Evolutionary conservation across 345 rosid species (phyloP), one percentile per base, ranked within the genome.

Genomic region (Pelargonium nanum): DNA sequence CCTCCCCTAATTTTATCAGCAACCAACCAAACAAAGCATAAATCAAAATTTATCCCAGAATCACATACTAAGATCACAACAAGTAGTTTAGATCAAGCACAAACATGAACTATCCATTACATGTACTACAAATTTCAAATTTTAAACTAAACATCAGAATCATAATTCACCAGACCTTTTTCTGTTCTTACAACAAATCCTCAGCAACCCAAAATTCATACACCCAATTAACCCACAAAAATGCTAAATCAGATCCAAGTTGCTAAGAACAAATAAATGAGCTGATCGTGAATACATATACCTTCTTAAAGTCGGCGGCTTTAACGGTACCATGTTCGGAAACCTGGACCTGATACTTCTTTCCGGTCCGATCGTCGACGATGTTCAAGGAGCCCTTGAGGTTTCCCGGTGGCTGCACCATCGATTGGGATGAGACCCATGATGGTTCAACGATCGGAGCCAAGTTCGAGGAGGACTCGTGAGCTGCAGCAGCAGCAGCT

Each of bases 251-350:
- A 53, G 24, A 58, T 12, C 55, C 44, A 20, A 15, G 0, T n/a
- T n/a, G n/a, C n/a, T n/a, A n/a, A 58, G 21, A n/a, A 1, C 12
- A 28, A 19, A 26, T 21, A 4, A 15, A 2, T 12, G 28, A 52
- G 2, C n/a, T n/a, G n/a, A n/a, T n/a, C n/a, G n/a, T n/a, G n/a
- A n/a, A 56, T 22, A 19, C 45, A 19, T 0, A 17, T 20, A 91
- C 99, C 96, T 84, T 86, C 70, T 87, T 93, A 40, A 93, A 70
- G 76, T 93, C 95, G 64, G 85, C 55, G 60, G 97, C 85, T 79
- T 78, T 93, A 21, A 87, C 71, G 26, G 97, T 80, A 73, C 92
- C 97, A 52, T 86, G 75, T 2, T 76, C 66, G 32, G 96, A 77
- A 3, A 87, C 80, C 21, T 74, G 77, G 22, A 89, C 34, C 72